Conservation (phyloP, 2,329 filamentous ascomycete genomes). For the Camptophora hylomeconis region DNA sequence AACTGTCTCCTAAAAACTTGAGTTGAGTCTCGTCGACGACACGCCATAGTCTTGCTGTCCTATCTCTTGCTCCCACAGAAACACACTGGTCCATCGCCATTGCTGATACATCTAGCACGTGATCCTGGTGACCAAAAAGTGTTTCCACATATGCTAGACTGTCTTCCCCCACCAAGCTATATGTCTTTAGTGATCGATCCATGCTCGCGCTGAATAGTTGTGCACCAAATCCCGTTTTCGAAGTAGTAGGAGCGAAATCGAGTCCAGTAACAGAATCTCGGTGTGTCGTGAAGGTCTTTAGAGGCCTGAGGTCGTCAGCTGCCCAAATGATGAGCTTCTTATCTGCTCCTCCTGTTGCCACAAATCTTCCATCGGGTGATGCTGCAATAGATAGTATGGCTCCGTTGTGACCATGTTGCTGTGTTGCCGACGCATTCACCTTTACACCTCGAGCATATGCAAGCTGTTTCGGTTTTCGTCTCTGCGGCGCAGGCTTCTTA, state of each 20-base stretch:
- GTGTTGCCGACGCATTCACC: constrained; percentile 25
- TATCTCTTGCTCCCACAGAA: constrained; percentile 78
- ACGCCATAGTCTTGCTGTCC: constrained; percentile 89
- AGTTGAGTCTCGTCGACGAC: constrained; percentile 90
- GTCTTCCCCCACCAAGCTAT: constrained; percentile 57
- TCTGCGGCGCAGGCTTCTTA: constrained; percentile 43
- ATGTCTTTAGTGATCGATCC: constrained; percentile 90
- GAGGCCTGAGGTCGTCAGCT: constrained; percentile 60
- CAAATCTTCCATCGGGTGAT: constrained; percentile 76
- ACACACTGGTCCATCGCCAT: constrained; percentile 79
- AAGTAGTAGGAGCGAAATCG: constrained; percentile 68
- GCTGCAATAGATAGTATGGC: constrained; percentile 74
- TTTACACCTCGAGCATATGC: constrained; percentile 36
- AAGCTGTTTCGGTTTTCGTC: constrained; percentile 30
- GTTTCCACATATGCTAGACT: constrained; percentile 92
- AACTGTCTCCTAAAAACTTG: constrained; percentile 71
- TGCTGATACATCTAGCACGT: constrained; percentile 71
- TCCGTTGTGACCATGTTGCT: constrained; percentile 60
- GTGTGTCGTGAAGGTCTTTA: constrained; percentile 83
- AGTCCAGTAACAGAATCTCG: constrained; percentile 75
- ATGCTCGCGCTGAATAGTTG: constrained; percentile 84
- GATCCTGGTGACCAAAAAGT: constrained; percentile 88
- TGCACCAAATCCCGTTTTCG: constrained; percentile 44
- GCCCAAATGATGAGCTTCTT: constrained; percentile 80
- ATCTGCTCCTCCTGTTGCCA: constrained; percentile 82